Conservation (phyloP, 805 yeast genomes). For the Saccharomycopsis babjevae region DNA sequence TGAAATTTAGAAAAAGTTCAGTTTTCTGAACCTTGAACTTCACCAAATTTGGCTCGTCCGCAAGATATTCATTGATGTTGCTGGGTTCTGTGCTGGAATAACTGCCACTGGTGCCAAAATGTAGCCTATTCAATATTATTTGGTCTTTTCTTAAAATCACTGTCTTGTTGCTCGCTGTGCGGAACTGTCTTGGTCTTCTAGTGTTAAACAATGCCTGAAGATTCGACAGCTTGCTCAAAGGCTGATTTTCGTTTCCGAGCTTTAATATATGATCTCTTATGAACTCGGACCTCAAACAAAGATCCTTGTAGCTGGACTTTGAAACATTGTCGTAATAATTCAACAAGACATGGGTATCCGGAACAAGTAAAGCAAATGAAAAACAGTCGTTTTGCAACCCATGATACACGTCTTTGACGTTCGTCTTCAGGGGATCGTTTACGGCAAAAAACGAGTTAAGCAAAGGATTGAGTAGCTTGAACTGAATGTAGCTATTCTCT, state of each 20-base stretch:
- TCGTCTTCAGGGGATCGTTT: conserved; percentile 17
- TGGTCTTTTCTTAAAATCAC: conserved; percentile 9
- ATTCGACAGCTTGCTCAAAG: conserved; percentile 4
- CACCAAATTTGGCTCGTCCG: background rate
- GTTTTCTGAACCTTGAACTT: conserved; percentile 35
- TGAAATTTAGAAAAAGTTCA: conserved; percentile 43
- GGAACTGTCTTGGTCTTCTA: conserved; percentile 6
- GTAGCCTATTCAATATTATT: conserved; percentile 2
- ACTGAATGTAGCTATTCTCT: conserved; percentile 5
- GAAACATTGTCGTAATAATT: conserved; percentile 8
- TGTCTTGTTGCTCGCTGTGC: conserved; percentile 5
- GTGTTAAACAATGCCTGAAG: conserved; percentile 12
- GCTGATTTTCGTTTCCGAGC: conserved; percentile 4
- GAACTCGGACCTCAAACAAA: conserved; percentile 13
- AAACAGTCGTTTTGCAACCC: conserved; percentile 9
- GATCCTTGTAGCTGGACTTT: conserved; percentile 6
- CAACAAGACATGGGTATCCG: conserved; percentile 9
- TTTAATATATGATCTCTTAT: conserved; percentile 15
- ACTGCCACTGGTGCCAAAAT: background rate
- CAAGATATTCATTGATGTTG: background rate
- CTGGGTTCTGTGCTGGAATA: background rate
- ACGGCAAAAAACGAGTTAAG: conserved; percentile 11
- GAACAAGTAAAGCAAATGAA: conserved; percentile 16
- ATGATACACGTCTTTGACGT: conserved; percentile 12
- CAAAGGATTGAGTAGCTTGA: conserved; percentile 17